phyloP scores from a whole-genome alignment of 2,329 filamentous ascomycete genomes.

The Apiospora aurea region DNA sequence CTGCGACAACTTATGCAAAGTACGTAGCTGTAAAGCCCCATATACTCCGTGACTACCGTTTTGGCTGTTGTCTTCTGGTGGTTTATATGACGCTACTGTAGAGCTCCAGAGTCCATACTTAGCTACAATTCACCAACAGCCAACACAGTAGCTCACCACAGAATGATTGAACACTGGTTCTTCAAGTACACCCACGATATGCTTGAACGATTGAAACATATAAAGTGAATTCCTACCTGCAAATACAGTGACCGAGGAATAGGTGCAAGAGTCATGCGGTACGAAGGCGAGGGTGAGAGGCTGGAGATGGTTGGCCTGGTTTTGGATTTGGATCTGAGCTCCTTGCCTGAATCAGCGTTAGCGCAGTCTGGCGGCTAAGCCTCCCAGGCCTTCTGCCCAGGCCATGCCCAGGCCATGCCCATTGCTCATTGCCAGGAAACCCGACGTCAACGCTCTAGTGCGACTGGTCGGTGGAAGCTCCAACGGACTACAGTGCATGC shows the following conservation, averaged over 20 bases:
- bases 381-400: background rate
- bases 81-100: background rate
- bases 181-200: background rate
- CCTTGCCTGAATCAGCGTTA: conserved; percentile 19
- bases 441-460: conserved; percentile 24
- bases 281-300: background rate
- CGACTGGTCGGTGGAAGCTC: conserved; percentile 16
- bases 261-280: background rate
- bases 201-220: background rate
- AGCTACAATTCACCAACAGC: no score
- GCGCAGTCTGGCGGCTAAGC: conserved; percentile 19
- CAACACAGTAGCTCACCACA: background rate
- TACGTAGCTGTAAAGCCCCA: background rate
- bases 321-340: conserved; percentile 5
- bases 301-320: background rate
- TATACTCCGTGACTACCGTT: background rate
- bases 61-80: background rate
- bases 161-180: background rate
- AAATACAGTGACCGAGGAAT: background rate
- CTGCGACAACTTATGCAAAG: background rate
- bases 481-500: conserved; percentile 21
- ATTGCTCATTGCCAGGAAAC: background rate
- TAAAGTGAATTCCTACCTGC: background rate
- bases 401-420: no score
- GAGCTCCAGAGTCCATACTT: background rate